These are phyloP conservation scores for Skeletonema tropicum DNA, from an alignment of 108 stramenopile genomes.

Conservation along the genomic window DNA sequence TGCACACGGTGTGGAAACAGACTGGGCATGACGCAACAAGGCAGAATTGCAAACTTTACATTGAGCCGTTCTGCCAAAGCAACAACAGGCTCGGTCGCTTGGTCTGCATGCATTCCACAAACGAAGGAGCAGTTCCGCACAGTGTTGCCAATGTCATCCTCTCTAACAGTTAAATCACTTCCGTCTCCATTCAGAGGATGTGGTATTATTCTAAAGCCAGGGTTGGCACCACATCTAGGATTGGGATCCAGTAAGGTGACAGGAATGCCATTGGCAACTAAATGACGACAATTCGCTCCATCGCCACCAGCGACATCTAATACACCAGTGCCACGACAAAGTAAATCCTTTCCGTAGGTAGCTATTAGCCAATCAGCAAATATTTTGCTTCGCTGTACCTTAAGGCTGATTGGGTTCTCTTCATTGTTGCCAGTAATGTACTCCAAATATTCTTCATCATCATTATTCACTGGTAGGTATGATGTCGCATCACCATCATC, in stretches of 20 bases:
- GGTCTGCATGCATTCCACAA: slow-evolving; percentile 57
- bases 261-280: slow-evolving; percentile 29
- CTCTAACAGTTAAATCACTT: slow-evolving; percentile 15
- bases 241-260: slow-evolving; percentile 44
- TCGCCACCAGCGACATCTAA: slow-evolving; percentile 53
- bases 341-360: slow-evolving; percentile 17
- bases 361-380: slow-evolving; percentile 40
- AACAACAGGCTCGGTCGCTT: slow-evolving; percentile 53
- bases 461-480: slow-evolving; percentile 10
- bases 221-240: slow-evolving; percentile 27
- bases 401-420: slow-evolving; percentile 7
- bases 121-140: slow-evolving; percentile 33
- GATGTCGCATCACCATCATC: slow-evolving; percentile 14
- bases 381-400: slow-evolving; percentile 33
- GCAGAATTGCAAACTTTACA: slow-evolving; percentile 56
- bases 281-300: slow-evolving; percentile 38
- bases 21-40: slow-evolving; percentile 59
- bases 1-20: slow-evolving; percentile 44
- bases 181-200: slow-evolving; percentile 55
- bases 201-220: slow-evolving; percentile 44
- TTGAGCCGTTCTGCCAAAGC: slow-evolving; percentile 37
- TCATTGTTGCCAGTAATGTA: slow-evolving; percentile 8
- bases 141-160: slow-evolving; percentile 22
- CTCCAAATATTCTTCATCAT: slow-evolving; percentile 11
- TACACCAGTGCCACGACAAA: slow-evolving; percentile 37